phyloP scores from a whole-genome alignment of 331 rosid genomes.

The Saraca asoca region DNA sequence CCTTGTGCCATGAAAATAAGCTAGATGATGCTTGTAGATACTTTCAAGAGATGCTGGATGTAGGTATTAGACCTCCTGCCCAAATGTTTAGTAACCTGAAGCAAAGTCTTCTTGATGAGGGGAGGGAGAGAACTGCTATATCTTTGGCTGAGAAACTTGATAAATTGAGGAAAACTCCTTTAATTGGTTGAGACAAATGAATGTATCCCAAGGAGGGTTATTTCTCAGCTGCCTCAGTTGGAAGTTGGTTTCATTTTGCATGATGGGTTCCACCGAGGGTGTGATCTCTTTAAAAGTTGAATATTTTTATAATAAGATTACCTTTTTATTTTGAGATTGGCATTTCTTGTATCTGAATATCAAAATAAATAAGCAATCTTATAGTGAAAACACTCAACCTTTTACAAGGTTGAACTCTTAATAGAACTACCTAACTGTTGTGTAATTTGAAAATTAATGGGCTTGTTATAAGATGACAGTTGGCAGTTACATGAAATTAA shows the following conservation, averaged over 20 bases:
- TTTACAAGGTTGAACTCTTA: no score
- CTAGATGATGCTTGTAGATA: conserved; percentile 70
- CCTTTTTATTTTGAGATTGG: no score
- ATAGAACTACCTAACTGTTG: no score
- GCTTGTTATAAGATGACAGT: no score
- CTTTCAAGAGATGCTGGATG: conserved; percentile 77
- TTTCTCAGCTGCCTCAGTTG: neutral
- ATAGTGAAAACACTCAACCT: no score
- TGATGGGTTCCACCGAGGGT: no score
- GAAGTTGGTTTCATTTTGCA: neutral
- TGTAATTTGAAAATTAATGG: no score
- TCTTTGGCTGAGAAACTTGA: conserved; percentile 52
- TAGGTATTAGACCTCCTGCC: conserved; percentile 78
- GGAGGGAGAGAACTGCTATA: conserved; percentile 49
- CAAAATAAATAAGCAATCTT: no score
- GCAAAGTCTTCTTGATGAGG: conserved; percentile 54
- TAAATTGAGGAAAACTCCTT: conserved; percentile 60
- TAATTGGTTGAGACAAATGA: conserved; percentile 34
- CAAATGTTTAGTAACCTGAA: conserved; percentile 63
- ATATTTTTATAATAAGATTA: no score
- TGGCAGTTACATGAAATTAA: no score
- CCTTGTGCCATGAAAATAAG: conserved; percentile 63
- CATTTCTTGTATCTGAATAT: no score
- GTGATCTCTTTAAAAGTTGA: no score
- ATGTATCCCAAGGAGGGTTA: neutral